Evolutionary conservation across 1,284 basidiomycete genomes (phyloP).

Genomic region (Melampsora americana): DNA sequence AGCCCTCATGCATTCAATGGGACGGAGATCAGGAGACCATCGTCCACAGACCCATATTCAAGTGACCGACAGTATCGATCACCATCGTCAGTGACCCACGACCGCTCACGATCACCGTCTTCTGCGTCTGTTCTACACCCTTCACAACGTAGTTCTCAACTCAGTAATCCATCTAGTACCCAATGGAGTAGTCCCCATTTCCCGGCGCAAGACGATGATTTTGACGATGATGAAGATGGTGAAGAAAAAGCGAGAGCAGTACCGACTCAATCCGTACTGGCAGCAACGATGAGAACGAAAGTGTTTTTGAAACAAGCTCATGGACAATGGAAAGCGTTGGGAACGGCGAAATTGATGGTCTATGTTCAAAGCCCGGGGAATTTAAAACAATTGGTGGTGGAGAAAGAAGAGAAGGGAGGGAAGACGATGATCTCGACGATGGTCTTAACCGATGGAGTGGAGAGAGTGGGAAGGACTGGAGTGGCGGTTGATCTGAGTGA

Average conservation of each 20-base stretch:
- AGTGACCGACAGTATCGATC: slow-evolving; percentile 26
- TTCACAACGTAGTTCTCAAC: neutral
- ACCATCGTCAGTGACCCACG: slow-evolving; percentile 8
- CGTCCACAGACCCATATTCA: slow-evolving; percentile 26
- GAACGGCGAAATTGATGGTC: slow-evolving; percentile 80
- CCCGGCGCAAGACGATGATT: neutral
- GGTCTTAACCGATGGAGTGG: slow-evolving; percentile 89
- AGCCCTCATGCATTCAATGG: neutral
- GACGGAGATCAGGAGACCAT: slow-evolving; percentile 2
- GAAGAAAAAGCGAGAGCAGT: neutral
- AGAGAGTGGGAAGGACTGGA: slow-evolving; percentile 94
- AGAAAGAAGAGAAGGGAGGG: slow-evolving; percentile 70
- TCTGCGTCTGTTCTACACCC: neutral
- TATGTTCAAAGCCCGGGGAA: slow-evolving; percentile 72
- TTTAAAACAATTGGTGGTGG: slow-evolving; percentile 92
- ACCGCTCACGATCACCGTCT: slow-evolving; percentile 11
- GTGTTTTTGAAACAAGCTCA: slow-evolving; percentile 93
- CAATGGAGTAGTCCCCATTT: neutral
- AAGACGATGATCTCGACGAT: slow-evolving; percentile 87
- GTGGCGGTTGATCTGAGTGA: slow-evolving; percentile 94
- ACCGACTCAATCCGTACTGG: slow-evolving; percentile 58
- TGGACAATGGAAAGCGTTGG: slow-evolving; percentile 93
- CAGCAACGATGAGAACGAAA: slow-evolving; percentile 97
- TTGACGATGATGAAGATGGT: slow-evolving; percentile 17
- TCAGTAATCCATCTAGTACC: neutral